Evolutionary conservation across 2,329 filamentous ascomycete genomes (phyloP), one percentile per base, ranked within the genome.

Genomic region (Colletotrichum australisinense): DNA sequence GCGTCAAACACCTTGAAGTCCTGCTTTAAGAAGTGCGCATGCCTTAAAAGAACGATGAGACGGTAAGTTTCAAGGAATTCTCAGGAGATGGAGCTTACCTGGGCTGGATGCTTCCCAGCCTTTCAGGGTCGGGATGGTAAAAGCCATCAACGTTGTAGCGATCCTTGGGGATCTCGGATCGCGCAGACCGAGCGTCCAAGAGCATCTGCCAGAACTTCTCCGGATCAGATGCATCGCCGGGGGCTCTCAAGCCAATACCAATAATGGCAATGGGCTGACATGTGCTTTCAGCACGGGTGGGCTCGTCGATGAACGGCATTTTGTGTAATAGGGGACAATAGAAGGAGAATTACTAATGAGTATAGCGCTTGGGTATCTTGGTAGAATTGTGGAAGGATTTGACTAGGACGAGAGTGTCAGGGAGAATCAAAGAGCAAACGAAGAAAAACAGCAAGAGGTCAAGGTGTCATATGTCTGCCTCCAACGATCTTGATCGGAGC

Each of bases 171-270:
- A 79, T 74, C 60, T 77, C 22, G 32, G 66, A 73, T 9, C 67
- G 66, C 16, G 70, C 70, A 53, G 65, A 69, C 14, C 70, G 65
- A 22, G 65, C 70, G n/a, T 73, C 60, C 12, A 63, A 32, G 5
- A 79, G 77, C 30, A 83, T 74, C 28, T 83, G 78, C 83, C 83
- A 85, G 7, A 85, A 78, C 67, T 80, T 79, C 1, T 81, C 80
- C 1, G 83, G 81, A 9, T 75, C 78, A 9, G 71, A 79, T 0
- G 80, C 77, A 6, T 76, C 78, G 2, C 84, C 84, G 0, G 84
- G 81, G 24, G 85, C 83, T 55, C 84, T 81, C 74, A 83, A 84
- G 2, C 77, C 82, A 28, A 66, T 81, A 53, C 84, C 84, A 55
- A 86, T 77, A 42, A 86, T 77, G 16, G 84, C 84, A 67, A 86